A percentile compares a stretch with the other conserved stretches of the same genome.
These are phyloP conservation scores for Rhodotorula babjevae DNA, from an alignment of 768 basidiomycete genomes.

Conservation along the genomic window DNA sequence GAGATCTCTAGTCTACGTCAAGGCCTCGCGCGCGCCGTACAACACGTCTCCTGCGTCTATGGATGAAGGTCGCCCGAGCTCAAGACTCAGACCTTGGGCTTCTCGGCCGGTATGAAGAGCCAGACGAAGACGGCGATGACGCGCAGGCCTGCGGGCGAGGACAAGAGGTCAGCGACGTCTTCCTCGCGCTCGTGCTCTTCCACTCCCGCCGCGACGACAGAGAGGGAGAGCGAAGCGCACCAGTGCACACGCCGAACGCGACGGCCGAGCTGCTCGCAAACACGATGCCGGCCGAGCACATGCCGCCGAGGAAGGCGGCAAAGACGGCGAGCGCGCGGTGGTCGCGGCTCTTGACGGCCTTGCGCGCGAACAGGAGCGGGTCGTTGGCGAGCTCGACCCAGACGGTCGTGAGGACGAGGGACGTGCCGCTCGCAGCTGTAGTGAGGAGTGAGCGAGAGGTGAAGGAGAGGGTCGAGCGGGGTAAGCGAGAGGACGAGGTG, in stretches of 20 bases:
- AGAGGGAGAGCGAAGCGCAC: background rate
- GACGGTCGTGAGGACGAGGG: constrained; percentile 53
- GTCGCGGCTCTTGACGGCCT: constrained; percentile 60
- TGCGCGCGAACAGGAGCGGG: constrained; percentile 63
- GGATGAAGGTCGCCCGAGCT: no score
- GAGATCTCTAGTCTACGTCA: no score
- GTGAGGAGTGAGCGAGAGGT: constrained; percentile 35
- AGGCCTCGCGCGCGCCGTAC: no score
- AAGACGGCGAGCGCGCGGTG: constrained; percentile 61
- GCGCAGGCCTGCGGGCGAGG: constrained; percentile 14
- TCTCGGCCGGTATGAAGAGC: constrained; percentile 22
- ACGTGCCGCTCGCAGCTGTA: constrained; percentile 38
- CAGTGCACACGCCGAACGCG: constrained; percentile 13
- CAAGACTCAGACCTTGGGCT: no score
- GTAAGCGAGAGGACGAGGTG: constrained; percentile 1
- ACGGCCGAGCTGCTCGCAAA: constrained; percentile 21
- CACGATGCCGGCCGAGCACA: constrained; percentile 45
- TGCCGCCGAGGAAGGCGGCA: constrained; percentile 69
- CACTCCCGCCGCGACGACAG: background rate
- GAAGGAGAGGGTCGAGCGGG: constrained; percentile 42
- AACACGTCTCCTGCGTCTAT: no score
- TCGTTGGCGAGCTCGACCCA: constrained; percentile 86
- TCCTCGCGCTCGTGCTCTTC: background rate
- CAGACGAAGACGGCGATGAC: constrained; percentile 14
- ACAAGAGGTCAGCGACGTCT: background rate